These are phyloP conservation scores for Ambrosia trifida DNA, from an alignment of 129 eudicot species.

Conservation along the genomic window DNA sequence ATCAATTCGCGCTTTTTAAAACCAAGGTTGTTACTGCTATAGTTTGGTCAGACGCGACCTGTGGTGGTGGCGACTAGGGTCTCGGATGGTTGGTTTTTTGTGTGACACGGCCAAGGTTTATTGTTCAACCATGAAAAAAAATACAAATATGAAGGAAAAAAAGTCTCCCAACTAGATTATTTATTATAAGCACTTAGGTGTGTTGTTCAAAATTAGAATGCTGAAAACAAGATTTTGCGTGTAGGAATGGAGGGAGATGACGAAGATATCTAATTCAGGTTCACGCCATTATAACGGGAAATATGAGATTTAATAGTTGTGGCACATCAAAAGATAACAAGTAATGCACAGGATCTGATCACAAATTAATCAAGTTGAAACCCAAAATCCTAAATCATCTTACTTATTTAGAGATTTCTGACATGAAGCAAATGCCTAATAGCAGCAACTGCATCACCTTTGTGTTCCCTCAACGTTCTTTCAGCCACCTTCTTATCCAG, in stretches of 20 bases:
- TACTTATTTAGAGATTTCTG: constrained; percentile 16
- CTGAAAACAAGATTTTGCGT: too few species aligned
- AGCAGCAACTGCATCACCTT: constrained; percentile 99
- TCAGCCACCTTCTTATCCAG: constrained; percentile 98
- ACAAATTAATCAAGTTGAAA: background rate
- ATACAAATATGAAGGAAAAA: too few species aligned
- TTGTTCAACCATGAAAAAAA: too few species aligned
- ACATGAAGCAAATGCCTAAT: constrained; percentile 60
- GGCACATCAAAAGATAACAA: background rate
- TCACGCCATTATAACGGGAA: background rate
- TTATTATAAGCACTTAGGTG: too few species aligned
- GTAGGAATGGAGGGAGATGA: background rate
- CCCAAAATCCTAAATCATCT: background rate
- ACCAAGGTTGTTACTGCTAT: too few species aligned
- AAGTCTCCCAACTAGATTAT: too few species aligned
- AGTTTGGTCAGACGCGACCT: too few species aligned
- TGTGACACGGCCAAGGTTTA: too few species aligned
- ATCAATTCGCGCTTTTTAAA: too few species aligned
- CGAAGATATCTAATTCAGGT: background rate
- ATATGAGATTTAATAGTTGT: background rate
- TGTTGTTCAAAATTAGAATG: too few species aligned
- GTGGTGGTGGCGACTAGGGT: too few species aligned
- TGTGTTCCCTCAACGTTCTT: constrained; percentile 89
- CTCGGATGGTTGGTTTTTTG: too few species aligned
- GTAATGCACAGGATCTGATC: background rate